Percentiles rank a stretch among this genome's conserved stretches.
Conservation (phyloP, 2,329 filamentous ascomycete genomes). For the Colletotrichum limetticola region DNA sequence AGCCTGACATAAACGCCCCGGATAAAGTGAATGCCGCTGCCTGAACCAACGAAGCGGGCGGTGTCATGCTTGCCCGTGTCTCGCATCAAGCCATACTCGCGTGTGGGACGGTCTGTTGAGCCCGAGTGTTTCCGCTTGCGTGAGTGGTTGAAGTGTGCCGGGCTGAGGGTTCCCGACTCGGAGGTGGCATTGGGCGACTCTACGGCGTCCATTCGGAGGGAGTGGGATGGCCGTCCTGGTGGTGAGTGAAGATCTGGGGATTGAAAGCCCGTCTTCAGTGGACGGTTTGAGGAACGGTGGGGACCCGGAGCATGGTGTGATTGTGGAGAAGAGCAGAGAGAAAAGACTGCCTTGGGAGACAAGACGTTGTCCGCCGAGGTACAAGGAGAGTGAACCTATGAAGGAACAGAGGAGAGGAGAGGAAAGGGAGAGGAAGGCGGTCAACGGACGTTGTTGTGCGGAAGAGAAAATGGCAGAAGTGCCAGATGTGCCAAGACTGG, state of each 20-base stretch:
- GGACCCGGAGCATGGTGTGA: constrained; percentile 21
- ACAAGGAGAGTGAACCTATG: background rate
- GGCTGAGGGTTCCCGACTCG: constrained; percentile 38
- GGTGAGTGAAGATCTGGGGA: background rate
- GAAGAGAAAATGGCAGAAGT: background rate
- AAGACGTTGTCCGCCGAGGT: background rate
- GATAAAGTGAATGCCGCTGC: constrained; percentile 69
- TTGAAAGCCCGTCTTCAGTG: constrained; percentile 14
- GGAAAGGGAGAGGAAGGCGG: background rate
- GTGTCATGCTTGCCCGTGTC: constrained; percentile 56
- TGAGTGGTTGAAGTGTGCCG: constrained; percentile 36
- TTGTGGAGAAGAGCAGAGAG: background rate
- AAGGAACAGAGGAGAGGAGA: no score
- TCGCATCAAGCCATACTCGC: constrained; percentile 58
- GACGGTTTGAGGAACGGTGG: constrained; percentile 14
- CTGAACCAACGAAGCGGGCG: constrained; percentile 66
- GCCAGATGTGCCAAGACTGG: background rate
- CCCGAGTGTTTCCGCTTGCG: constrained; percentile 45
- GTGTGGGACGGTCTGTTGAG: constrained; percentile 40
- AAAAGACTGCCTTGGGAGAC: background rate
- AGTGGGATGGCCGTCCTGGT: background rate
- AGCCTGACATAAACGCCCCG: constrained; percentile 64
- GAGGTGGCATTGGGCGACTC: constrained; percentile 44
- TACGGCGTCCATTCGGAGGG: constrained; percentile 41
- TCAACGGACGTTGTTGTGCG: background rate